Evolutionary conservation across 176 grass and related monocot genomes (phyloP).

Genomic region (Carex scoparia): DNA sequence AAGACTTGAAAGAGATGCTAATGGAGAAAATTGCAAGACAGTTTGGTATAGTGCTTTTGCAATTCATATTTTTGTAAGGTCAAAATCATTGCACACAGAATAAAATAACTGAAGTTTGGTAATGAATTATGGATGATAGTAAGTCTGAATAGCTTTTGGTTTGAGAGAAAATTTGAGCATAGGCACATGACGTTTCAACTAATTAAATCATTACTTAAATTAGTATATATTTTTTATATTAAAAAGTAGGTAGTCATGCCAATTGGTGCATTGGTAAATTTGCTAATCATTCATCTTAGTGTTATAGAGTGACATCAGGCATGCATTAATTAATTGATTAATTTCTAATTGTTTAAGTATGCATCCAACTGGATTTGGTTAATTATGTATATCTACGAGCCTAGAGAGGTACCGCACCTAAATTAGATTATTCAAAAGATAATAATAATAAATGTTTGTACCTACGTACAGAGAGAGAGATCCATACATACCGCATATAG

Average conservation of each 20-base stretch:
- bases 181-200: neutral
- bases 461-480: neutral
- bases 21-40: neutral
- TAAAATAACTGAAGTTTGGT: neutral
- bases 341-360: slow-evolving; percentile 2
- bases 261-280: neutral
- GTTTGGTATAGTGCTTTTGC: neutral
- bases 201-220: neutral
- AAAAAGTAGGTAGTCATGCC: neutral
- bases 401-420: neutral
- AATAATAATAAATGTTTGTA: neutral
- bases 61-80: neutral
- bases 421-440: neutral
- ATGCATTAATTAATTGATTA: neutral
- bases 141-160: no score
- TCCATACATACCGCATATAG: neutral
- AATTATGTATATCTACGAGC: neutral
- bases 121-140: neutral
- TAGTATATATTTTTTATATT: neutral
- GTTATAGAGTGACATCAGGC: neutral
- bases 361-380: slow-evolving; percentile 15
- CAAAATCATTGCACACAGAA: neutral
- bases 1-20: no score
- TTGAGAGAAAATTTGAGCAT: neutral
- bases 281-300: neutral